Base-by-base conservation (phyloP, 1,284 basidiomycete species). In the Psilocybe mexicana region DNA sequence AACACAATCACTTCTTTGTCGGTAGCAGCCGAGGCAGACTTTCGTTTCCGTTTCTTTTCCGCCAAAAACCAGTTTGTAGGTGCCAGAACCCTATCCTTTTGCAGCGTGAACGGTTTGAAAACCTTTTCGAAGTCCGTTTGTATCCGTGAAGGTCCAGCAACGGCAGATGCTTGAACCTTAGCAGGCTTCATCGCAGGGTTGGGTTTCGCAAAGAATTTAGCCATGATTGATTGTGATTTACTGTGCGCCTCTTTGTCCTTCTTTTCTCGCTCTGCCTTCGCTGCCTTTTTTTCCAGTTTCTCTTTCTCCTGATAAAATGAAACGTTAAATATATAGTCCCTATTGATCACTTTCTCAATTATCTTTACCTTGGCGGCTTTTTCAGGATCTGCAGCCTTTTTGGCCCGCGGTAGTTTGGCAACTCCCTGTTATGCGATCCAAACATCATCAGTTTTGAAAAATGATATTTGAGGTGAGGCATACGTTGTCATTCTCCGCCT, bases 61-160 rank as follows among this genome's bases (percentile, higher is more conserved):
- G 72, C 66, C 52, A 71, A 66, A 72, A 92, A 92, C 74, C 82
- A 83, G 65, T 93, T 94, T 43, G 79, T 68, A 0, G 89, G 88
- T 3, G 92, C 91, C 12, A 93, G 64, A 26, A 80, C 76, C 3
- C 83, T 81, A 60, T 85, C 88, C 64, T 88, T 90, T 74, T 89
- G 91, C 60, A 90, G 63, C 6, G 84, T 77, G 68, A 93, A 95
- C 1, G 91, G 85, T 63, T 83, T 87, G 76, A 95, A 95, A 0
- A 80, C 78, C 63, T 76, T 83, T 57, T 87, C 80, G 65, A 91
- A 95, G 49, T 94, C 90, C 5, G 82, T 82, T 42, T 76, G 73
- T 6, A 67, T 60, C n/a, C 66, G 67, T 1, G 78, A 79, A 42
- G 80, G 70, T 7, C 73, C 76, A 4, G 77, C 72, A n/a, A 70